Percentiles rank a stretch among this genome's conserved stretches.
These are phyloP conservation scores for Sindora glabra DNA, from an alignment of 306 rosid genomes.

Conservation along the genomic window DNA sequence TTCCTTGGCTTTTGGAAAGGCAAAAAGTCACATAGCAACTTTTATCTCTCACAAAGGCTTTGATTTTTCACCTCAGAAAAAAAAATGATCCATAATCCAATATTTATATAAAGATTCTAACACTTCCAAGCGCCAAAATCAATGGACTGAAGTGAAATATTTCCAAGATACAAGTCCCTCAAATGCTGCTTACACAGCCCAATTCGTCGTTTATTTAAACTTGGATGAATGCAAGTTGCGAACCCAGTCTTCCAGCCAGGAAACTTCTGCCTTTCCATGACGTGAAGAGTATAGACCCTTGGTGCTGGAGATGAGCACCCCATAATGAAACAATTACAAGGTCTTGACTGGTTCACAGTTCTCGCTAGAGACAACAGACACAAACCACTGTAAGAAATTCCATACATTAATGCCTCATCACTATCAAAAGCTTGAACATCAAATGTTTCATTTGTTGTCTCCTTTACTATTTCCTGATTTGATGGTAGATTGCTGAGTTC, in stretches of 20 bases:
- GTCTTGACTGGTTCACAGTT: slow-evolving; percentile 65
- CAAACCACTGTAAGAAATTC: slow-evolving; percentile 67
- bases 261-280: slow-evolving; percentile 89
- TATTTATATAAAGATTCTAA: slow-evolving; percentile 3
- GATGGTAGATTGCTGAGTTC: slow-evolving; percentile 65
- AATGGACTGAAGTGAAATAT: slow-evolving; percentile 78
- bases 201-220: slow-evolving; percentile 62
- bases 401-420: slow-evolving; percentile 74
- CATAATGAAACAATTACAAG: slow-evolving; percentile 68
- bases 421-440: slow-evolving; percentile 43
- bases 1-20: no score
- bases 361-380: slow-evolving; percentile 72
- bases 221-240: slow-evolving; percentile 78
- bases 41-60: no score
- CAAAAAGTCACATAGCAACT: no score
- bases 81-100: no score
- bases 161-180: slow-evolving; percentile 66
- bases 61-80: no score
- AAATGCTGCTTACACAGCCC: slow-evolving; percentile 79
- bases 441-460: slow-evolving; percentile 27
- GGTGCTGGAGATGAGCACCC: slow-evolving; percentile 69
- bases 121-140: slow-evolving; percentile 77
- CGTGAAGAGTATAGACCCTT: slow-evolving; percentile 70
- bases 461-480: slow-evolving; percentile 42
- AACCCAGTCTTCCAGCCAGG: slow-evolving; percentile 96